Conservation (phyloP, 106 monocot species). For the Phalaenopsis equestris region DNA sequence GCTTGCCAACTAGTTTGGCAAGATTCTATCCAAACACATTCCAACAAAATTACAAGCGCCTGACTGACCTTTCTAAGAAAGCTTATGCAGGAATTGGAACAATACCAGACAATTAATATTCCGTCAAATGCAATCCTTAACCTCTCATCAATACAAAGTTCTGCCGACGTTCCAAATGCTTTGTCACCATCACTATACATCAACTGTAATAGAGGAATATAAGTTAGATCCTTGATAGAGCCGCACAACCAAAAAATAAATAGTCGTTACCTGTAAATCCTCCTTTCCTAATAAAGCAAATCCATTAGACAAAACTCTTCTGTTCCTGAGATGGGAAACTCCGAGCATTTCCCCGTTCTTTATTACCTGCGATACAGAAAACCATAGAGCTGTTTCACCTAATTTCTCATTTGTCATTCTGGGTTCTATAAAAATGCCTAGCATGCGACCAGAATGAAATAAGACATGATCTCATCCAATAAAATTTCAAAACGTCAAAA, state of each 20-base stretch:
- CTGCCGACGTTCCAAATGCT: constrained; percentile 91
- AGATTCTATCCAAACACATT: background rate
- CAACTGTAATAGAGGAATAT: constrained; percentile 38
- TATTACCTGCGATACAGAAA: constrained; percentile 56
- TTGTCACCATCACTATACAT: constrained; percentile 99
- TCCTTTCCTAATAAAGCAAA: constrained; percentile 75
- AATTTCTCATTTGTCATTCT: background rate
- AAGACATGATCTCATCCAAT: too few relatives aligned
- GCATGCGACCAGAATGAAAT: too few relatives aligned
- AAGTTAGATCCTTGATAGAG: constrained; percentile 6
- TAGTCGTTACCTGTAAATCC: constrained; percentile 54
- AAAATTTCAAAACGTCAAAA: background rate
- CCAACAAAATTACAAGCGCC: background rate
- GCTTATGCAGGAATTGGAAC: background rate
- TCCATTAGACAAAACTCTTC: constrained; percentile 94
- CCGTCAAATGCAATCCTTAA: constrained; percentile 91
- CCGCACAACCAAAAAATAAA: constrained; percentile 1
- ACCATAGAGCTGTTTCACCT: background rate
- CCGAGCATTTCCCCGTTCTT: constrained; percentile 99
- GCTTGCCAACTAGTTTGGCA: background rate
- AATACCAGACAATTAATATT: constrained; percentile 88
- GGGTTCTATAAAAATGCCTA: background rate
- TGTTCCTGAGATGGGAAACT: constrained; percentile 94
- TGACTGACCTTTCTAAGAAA: background rate
- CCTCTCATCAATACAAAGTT: constrained; percentile 94